These are phyloP conservation scores for Pseudoturritis turrita DNA, from an alignment of 345 rosid species.

Conservation along the genomic window DNA sequence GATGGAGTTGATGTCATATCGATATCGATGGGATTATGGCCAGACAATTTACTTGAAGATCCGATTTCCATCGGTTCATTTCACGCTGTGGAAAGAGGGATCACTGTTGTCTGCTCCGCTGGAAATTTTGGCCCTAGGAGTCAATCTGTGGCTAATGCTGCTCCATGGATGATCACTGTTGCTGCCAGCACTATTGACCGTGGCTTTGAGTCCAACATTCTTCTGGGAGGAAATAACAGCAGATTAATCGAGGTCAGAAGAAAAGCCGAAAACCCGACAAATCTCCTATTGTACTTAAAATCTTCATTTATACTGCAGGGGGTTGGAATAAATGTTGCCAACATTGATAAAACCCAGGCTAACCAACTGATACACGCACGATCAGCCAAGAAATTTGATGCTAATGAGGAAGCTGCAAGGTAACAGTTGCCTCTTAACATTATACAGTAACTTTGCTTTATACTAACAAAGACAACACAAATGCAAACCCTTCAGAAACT, in stretches of 20 bases:
- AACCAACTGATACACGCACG: slow-evolving; percentile 48
- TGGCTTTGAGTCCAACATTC: slow-evolving; percentile 38
- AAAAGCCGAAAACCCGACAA: background rate
- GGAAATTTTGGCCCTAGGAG: slow-evolving; percentile 47
- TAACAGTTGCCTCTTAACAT: slow-evolving; percentile 4
- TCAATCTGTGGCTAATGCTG: slow-evolving; percentile 41
- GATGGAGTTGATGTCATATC: slow-evolving; percentile 32
- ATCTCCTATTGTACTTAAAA: background rate
- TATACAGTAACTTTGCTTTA: background rate
- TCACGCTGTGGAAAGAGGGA: slow-evolving; percentile 33
- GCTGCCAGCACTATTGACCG: slow-evolving; percentile 51
- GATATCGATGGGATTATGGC: slow-evolving; percentile 20
- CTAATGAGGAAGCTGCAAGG: slow-evolving; percentile 46
- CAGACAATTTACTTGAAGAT: slow-evolving; percentile 17
- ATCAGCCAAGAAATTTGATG: slow-evolving; percentile 43
- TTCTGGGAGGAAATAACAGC: slow-evolving; percentile 27
- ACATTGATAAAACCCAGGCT: slow-evolving; percentile 37
- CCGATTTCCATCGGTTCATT: slow-evolving; percentile 35
- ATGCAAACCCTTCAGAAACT: slow-evolving; percentile 40
- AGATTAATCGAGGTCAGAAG: background rate
- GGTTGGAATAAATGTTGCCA: slow-evolving; percentile 57
- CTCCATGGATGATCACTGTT: slow-evolving; percentile 60
- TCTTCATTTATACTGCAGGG: slow-evolving; percentile 43
- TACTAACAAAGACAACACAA: slow-evolving; percentile 3
- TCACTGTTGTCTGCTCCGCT: slow-evolving; percentile 33